Percentiles rank a stretch among this genome's conserved stretches.
Conservation (phyloP, 108 stramenopile genomes). For the Skeletonema grethae region DNA sequence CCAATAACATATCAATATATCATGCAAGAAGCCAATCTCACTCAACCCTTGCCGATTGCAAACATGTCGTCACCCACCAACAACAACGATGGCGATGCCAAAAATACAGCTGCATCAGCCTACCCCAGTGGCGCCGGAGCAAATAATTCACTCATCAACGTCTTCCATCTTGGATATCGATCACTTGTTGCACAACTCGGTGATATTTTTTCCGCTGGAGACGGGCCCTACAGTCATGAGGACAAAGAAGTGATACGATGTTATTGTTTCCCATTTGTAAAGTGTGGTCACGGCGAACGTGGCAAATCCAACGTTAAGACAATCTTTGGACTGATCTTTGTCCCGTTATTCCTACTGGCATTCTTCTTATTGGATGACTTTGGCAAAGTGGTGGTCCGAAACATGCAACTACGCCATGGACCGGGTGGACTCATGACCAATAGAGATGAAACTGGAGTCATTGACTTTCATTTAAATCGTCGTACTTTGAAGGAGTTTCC, state of each 20-base stretch:
- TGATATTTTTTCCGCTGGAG: neutral
- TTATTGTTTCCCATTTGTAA: constrained; percentile 30
- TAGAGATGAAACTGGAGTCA: constrained; percentile 2
- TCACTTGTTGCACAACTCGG: neutral
- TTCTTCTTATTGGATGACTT: constrained; percentile 34
- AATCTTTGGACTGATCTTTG: constrained; percentile 11
- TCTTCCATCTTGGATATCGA: neutral
- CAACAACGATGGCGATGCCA: no score
- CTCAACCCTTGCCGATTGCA: constrained; percentile 5
- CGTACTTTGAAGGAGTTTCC: constrained; percentile 23
- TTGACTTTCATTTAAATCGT: constrained; percentile 14
- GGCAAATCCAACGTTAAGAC: constrained; percentile 29
- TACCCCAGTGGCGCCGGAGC: neutral
- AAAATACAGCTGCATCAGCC: neutral
- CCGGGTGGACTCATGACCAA: neutral
- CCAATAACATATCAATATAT: neutral
- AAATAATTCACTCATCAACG: neutral
- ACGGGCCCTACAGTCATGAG: neutral
- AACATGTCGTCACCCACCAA: neutral
- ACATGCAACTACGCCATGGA: neutral
- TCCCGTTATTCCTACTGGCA: constrained; percentile 30
- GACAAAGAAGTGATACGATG: constrained; percentile 5
- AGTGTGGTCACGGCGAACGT: constrained; percentile 21
- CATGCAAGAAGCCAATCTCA: constrained; percentile 11
- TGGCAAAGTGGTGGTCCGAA: constrained; percentile 10